Conservation (phyloP, 768 basidiomycete genomes). For the Hygrocybe punicea region DNA sequence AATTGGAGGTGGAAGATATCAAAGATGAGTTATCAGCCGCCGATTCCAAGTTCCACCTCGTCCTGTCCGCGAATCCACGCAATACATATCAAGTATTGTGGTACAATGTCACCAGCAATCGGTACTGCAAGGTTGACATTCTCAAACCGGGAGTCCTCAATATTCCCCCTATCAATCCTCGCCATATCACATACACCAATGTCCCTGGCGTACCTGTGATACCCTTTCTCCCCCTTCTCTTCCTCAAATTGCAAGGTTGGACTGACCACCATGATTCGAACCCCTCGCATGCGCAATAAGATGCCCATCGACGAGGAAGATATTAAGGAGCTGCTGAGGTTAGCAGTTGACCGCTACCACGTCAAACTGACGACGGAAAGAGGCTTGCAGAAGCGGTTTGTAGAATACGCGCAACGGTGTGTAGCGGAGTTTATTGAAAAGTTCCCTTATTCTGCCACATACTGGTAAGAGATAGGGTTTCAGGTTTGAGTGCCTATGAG, state of each 20-base stretch:
- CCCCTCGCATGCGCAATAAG: slow-evolving; percentile 34
- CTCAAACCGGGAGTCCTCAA: background rate
- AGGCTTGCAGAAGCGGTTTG: slow-evolving; percentile 4
- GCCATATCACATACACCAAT: slow-evolving; percentile 35
- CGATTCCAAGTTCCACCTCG: background rate
- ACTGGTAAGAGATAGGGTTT: slow-evolving; percentile 9
- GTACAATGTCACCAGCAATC: slow-evolving; percentile 43
- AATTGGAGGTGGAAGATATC: background rate
- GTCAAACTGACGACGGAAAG: background rate
- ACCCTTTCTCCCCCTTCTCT: slow-evolving; percentile 38
- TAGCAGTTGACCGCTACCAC: slow-evolving; percentile 29
- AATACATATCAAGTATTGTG: background rate
- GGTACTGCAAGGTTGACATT: slow-evolving; percentile 46
- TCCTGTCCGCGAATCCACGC: background rate
- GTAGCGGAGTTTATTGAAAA: slow-evolving; percentile 6
- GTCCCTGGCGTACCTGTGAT: slow-evolving; percentile 27
- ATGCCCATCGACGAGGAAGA: slow-evolving; percentile 40
- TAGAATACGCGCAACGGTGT: slow-evolving; percentile 6
- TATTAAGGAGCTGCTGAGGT: slow-evolving; percentile 38
- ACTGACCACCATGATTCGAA: slow-evolving; percentile 34
- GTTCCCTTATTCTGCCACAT: slow-evolving; percentile 4
- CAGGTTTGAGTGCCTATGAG: background rate
- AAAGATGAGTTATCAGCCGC: background rate
- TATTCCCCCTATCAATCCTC: slow-evolving; percentile 44
- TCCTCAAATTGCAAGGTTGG: slow-evolving; percentile 46